These are phyloP conservation scores for Chrysoporthe austroafricana DNA, from an alignment of 2,329 filamentous ascomycete genomes.

Conservation along the genomic window DNA sequence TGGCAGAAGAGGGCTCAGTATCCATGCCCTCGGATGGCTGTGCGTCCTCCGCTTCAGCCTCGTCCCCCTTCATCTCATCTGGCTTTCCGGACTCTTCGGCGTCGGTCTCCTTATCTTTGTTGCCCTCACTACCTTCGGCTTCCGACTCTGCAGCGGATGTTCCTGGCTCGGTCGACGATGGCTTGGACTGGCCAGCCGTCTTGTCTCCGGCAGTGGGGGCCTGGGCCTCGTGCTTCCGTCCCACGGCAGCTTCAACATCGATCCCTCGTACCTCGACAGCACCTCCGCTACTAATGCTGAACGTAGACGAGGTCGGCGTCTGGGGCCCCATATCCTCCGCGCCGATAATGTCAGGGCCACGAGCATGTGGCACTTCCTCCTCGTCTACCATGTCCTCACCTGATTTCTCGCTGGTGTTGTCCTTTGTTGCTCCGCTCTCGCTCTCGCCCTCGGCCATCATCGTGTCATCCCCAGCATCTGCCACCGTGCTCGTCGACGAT, in stretches of 20 bases:
- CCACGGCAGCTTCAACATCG: conserved; percentile 65
- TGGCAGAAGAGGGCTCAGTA: conserved; percentile 6
- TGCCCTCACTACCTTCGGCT: neutral
- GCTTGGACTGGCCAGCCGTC: conserved; percentile 24
- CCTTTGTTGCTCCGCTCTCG: conserved; percentile 34
- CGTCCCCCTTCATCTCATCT: conserved; percentile 29
- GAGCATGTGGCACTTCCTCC: conserved; percentile 75
- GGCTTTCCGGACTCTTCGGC: conserved; percentile 40
- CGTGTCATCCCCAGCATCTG: conserved; percentile 28
- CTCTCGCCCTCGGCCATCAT: conserved; percentile 25
- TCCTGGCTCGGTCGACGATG: conserved; percentile 4
- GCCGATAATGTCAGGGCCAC: conserved; percentile 83
- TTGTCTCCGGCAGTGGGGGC: conserved; percentile 27
- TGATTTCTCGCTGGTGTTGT: conserved; percentile 36
- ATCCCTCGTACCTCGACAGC: conserved; percentile 58
- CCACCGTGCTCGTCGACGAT: conserved; percentile 14
- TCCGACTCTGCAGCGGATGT: neutral
- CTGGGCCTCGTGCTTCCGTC: conserved; percentile 48
- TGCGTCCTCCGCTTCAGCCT: conserved; percentile 14
- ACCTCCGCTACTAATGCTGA: conserved; percentile 42
- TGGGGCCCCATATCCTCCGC: conserved; percentile 86
- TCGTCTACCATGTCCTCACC: conserved; percentile 52
- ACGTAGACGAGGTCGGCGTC: conserved; percentile 45
- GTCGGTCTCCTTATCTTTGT: conserved; percentile 30
- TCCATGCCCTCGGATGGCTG: neutral